These are phyloP conservation scores for Russula vinacea DNA, from an alignment of 768 basidiomycete species.

Conservation along the genomic window DNA sequence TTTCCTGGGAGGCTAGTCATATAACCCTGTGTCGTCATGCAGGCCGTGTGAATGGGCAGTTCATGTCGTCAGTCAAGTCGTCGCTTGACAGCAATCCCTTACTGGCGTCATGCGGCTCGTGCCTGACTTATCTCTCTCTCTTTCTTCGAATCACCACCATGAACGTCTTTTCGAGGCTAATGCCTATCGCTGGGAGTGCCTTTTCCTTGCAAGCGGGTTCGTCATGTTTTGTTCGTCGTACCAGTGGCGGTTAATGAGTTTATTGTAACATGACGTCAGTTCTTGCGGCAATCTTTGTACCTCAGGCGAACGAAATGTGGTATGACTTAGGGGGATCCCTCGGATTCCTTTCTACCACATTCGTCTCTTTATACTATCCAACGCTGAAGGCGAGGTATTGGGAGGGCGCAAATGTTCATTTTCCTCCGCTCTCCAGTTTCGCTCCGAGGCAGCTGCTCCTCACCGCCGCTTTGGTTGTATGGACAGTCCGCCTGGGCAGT, in stretches of 20 bases:
- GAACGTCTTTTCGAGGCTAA: slow-evolving; percentile 52
- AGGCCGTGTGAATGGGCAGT: too few species aligned
- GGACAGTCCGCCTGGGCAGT: slow-evolving; percentile 55
- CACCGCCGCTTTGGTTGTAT: slow-evolving; percentile 37
- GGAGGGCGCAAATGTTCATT: slow-evolving; percentile 35
- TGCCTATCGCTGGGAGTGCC: slow-evolving; percentile 48
- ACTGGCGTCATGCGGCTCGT: too few species aligned
- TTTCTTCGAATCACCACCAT: slow-evolving; percentile 34
- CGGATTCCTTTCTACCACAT: slow-evolving; percentile 61
- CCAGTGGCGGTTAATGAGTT: not conserved
- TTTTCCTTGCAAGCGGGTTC: slow-evolving; percentile 34
- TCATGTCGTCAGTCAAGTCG: too few species aligned
- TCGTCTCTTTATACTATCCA: slow-evolving; percentile 60
- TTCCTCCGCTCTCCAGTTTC: slow-evolving; percentile 48
- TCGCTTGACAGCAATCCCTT: too few species aligned
- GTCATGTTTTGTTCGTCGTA: not conserved
- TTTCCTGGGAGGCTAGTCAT: too few species aligned
- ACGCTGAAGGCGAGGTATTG: slow-evolving; percentile 39
- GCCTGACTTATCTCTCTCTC: too few species aligned
- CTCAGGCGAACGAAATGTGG: slow-evolving; percentile 59
- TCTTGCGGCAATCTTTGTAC: slow-evolving; percentile 60
- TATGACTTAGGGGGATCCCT: slow-evolving; percentile 65
- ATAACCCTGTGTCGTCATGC: too few species aligned
- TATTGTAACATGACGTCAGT: slow-evolving; percentile 34
- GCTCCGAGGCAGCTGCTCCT: slow-evolving; percentile 50